Evolutionary conservation across 352 stramenopile species (phyloP).

Genomic region (Plasmopara muralis): DNA sequence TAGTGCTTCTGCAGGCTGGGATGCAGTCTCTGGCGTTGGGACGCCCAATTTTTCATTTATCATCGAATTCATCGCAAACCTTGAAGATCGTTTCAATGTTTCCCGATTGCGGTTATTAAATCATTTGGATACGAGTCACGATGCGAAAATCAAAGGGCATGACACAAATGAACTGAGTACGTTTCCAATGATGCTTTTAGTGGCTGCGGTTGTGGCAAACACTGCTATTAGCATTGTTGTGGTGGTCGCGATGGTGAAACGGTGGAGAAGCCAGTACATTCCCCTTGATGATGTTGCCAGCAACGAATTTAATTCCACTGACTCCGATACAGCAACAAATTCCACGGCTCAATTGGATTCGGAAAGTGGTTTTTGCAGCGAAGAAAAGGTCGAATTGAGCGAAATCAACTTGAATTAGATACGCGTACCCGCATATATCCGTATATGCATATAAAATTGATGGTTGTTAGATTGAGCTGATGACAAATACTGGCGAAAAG

Average conservation of each 20-base stretch:
- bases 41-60: conserved; percentile 79
- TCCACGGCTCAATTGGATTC: not conserved
- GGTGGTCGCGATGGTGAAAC: conserved; percentile 33
- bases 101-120: conserved; percentile 15
- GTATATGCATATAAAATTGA: too few species aligned
- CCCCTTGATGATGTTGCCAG: conserved; percentile 25
- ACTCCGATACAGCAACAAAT: not conserved
- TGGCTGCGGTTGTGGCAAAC: conserved; percentile 26
- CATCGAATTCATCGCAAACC: conserved; percentile 36
- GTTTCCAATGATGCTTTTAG: conserved; percentile 33
- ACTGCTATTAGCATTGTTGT: conserved; percentile 30
- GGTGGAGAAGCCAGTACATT: conserved; percentile 54
- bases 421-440: not conserved
- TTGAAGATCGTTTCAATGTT: conserved; percentile 52
- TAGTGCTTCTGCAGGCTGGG: conserved; percentile 77
- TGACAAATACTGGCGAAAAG: too few species aligned
- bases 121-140: conserved; percentile 8
- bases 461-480: too few species aligned
- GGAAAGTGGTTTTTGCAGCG: not conserved
- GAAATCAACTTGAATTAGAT: not conserved
- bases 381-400: not conserved
- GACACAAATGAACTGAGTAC: conserved; percentile 18
- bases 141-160: conserved; percentile 7
- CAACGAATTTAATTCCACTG: not conserved
- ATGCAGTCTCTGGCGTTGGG: conserved; percentile 81